Evolutionary conservation across 768 basidiomycete species (phyloP).

Genomic region (Hygrocybe punicea): DNA sequence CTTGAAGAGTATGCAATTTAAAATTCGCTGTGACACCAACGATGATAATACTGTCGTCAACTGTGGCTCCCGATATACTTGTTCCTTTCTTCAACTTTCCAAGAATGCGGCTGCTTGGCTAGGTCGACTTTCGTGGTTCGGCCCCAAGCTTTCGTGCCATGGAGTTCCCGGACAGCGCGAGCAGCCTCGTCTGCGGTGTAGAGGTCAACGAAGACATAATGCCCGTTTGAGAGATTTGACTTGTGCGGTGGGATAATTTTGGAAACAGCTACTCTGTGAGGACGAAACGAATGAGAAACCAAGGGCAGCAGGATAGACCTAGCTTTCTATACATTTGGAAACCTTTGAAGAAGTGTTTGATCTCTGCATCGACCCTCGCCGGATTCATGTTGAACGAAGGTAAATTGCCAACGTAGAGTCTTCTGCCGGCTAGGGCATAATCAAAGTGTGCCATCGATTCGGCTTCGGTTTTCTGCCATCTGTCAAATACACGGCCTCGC

Average conservation of each 20-base stretch:
- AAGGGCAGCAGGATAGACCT: neutral
- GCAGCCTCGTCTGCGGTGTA: neutral
- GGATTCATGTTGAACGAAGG: neutral
- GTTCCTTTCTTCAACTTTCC: neutral
- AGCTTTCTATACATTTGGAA: neutral
- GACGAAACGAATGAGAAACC: neutral
- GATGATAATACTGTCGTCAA: no score
- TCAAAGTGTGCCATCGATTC: neutral
- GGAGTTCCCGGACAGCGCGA: neutral
- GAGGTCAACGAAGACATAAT: constrained; percentile 3
- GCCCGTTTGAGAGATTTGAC: neutral
- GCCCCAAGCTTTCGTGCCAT: neutral
- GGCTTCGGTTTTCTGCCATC: neutral
- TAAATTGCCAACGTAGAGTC: neutral
- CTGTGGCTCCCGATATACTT: neutral
- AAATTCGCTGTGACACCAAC: no score
- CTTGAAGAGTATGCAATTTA: no score
- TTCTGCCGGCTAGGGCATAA: neutral
- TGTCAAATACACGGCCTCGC: neutral
- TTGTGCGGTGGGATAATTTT: neutral
- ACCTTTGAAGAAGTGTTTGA: neutral
- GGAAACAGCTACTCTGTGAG: neutral
- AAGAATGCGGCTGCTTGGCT: neutral
- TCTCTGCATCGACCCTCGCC: neutral
- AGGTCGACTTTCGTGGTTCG: neutral